Evolutionary conservation across 2,329 filamentous ascomycete genomes (phyloP), one percentile per base, ranked within the genome.

Genomic region (Colletotrichum australisinense): DNA sequence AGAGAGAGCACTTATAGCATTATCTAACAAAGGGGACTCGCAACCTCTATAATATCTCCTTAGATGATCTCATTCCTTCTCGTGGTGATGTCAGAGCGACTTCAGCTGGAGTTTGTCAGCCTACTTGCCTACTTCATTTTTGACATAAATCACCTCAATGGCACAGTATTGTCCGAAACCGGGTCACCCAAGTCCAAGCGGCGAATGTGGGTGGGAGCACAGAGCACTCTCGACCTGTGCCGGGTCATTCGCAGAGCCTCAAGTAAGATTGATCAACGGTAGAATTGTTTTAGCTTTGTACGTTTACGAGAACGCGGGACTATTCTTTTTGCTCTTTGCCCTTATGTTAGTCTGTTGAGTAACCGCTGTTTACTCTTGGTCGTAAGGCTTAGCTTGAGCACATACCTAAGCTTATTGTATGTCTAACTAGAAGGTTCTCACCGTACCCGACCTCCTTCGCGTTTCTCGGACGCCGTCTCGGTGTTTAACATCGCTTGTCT

Each of bases 261-360:
- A 69, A 16, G 58, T 62, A 24, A 53, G 58, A 42, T 30, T 69
- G 49, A 63, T 69, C 58, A 52, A 53, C 69, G 24, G 64, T 59
- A 52, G 38, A 26, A 59, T 14, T 12, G 5, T 49, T 35, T 58
- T 28, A 16, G 22, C 30, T 63, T 69, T 12, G 0, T 7, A 4
- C 0, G 16, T 42, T 38, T 11, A 14, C 63, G 57, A 55, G 5
- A 30, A 24, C n/a, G 49, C 26, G n/a, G 63, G 55, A 24, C n/a
- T 2, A 12, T 57, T 57, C 26, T 2, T 5, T 57, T 57, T 32
- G 6, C 1, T 4, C 32, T 35, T 5, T 56, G n/a, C 49, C 35
- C 57, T 68, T 38, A 35, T n/a, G 28, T 72, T 53, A 46, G 49
- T 46, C 6, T 52, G 35, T 46, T 9, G 49, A n/a, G 38, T 59